Evolutionary conservation across 257 asterid species (phyloP), one percentile per base, ranked within the genome.

Genomic region (Datura wrightii): DNA sequence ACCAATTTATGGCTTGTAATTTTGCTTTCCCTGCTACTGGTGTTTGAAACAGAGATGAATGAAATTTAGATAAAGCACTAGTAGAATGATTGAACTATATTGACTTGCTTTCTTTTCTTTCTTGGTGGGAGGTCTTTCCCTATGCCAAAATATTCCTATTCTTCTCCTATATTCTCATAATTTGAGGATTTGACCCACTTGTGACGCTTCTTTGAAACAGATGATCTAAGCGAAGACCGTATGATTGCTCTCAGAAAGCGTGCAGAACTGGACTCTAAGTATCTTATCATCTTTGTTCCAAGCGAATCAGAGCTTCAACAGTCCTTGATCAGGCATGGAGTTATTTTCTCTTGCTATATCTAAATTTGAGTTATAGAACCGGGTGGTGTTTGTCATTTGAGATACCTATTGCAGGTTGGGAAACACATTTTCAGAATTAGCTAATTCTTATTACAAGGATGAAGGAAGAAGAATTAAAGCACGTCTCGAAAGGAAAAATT

Each of bases 221-320:
- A 94, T 89, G 94, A 92, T 80, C 89, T 92, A n/a, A 92, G 88
- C 88, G 99, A 97, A 88, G 99, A 95, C 79, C 99, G 98, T 80
- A 92, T 94, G 93, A 87, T 85, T 88, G 94, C 98, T 87, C 88
- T 95, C 90, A 88, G 96, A 87, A 97, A 97, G 90, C 98, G 98
- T 69, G 97, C 99, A 42, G 99, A 94, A 90, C 88, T 94, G 52
- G 99, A 94, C 87, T 79, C 97, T 0, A 96, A 96, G 90, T 85
- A 93, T 85, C 88, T 94, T 56, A 90, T 94, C 79, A 66, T 89
- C 65, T 93, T 95, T 90, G 89, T 89, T 79, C 86, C 92, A 42
- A 92, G 92, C 84, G 96, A 93, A n/a, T 59, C 82, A 74, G 98
- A 93, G 90, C 93, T 94, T 84, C 86, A 90, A 71, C 96, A 95